A percentile compares a stretch with the other conserved stretches of the same genome.
These are phyloP conservation scores for Pinus tabuliformis DNA, from an alignment of 75 land plant genomes.

Conservation along the genomic window DNA sequence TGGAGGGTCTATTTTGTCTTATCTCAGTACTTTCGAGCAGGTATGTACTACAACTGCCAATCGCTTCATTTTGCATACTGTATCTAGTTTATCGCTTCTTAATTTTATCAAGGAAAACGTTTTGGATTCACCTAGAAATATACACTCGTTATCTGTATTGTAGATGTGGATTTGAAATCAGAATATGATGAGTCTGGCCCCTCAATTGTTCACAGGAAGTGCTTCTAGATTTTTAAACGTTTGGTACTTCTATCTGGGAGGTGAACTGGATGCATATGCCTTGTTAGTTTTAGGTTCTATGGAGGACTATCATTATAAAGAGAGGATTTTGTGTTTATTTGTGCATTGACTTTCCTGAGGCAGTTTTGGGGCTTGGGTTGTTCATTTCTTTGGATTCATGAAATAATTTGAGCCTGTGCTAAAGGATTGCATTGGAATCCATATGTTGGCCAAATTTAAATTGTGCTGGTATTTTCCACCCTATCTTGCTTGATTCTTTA, in stretches of 20 bases:
- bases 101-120: neutral
- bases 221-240: slow-evolving; percentile 23
- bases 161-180: slow-evolving; percentile 44
- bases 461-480: neutral
- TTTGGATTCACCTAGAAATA: neutral
- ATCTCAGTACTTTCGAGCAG: slow-evolving; percentile 68
- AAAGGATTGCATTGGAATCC: neutral
- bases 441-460: neutral
- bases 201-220: slow-evolving; percentile 25
- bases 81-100: neutral
- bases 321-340: neutral
- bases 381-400: slow-evolving; percentile 1
- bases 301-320: neutral
- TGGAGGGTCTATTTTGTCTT: slow-evolving; percentile 68
- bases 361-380: slow-evolving; percentile 5
- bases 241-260: neutral
- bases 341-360: slow-evolving; percentile 1
- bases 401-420: neutral
- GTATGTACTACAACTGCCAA: slow-evolving; percentile 9
- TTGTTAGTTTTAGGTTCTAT: neutral
- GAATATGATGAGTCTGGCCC: slow-evolving; percentile 36
- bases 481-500: neutral
- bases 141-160: neutral
- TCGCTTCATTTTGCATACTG: neutral
- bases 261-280: neutral